Base-by-base conservation (phyloP, 495 filamentous ascomycete species). In the Penicillium bialowiezense region DNA sequence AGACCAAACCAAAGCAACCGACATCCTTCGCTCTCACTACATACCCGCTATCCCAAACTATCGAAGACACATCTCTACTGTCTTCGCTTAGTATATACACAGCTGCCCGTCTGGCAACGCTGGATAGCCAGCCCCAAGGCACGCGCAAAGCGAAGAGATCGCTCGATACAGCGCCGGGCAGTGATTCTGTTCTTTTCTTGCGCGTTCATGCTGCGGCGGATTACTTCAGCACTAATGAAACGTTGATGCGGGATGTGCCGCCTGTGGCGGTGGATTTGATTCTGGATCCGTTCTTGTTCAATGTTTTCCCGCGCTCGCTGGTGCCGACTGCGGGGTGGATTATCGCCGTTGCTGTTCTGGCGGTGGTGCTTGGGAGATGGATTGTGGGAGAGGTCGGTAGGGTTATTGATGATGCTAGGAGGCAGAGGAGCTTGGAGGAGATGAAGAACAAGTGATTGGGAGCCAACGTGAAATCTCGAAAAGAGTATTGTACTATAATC, bases 191-290 rank as follows among this genome's bases (percentile, higher is more conserved):
- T 12, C 75, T 96, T n/a, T 86, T 96, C 51, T 80, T 98, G 12
- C 85, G 82, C 24, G 73, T 97, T 41, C 71, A 77, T 44, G 79
- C 91, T 7, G 82, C 84, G 9, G 90, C 93, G 44, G 90, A 90
- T 49, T 98, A 90, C 72, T 95, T 84, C 66, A 86, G 87, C 14
- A 66, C 76, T 28, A 80, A 97, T 52, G 60, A 72, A 37, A 77
- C 79, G 2, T 74, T 96, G 54, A 97, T 97, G 92, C 62, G 71
- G 40, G 55, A 80, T 54, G 86, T 89, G 9, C 87, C 88, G 3
- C 76, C 82, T 1, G 90, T 97, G 17, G 66, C 76, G 44, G 89
- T 86, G 15, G 91, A 98, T 65, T 77, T 98, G 43, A 81, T 97
- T 63, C 81, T 98, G 19, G 93, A 98, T 70, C 90, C 90, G 17